Evolutionary conservation across 768 basidiomycete species (phyloP), one percentile per base, ranked within the genome.

Genomic region (Podaxis mareebaensis): DNA sequence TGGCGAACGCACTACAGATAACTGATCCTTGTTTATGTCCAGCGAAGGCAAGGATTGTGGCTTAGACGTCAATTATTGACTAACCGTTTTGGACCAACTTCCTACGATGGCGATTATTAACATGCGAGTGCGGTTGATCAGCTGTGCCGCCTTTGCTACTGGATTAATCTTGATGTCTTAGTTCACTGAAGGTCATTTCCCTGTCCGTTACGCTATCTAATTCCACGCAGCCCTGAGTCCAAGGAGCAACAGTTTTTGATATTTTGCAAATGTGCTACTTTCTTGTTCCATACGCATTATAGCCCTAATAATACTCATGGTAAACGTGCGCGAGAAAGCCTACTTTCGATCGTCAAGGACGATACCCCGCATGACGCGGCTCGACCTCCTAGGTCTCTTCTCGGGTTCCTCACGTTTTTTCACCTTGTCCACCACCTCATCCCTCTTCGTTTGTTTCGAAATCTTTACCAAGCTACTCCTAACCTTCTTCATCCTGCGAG

Each of bases 201-300:
- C 42, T n/a, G 13, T 44, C 42, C 42, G 7, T 33, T 33, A 10
- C 3, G 10, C 33, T 10, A 33, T 10, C 33, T 42, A 42, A 42
- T 42, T 42, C 40, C 40, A 11, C 8, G 33, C 33, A 10, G 33
- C 33, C 33, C 10, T 33, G 33, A 10, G 33, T 33, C 33, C 33
- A 33, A 33, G 33, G 33, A 33, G 33, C 10, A 33, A 3, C 2
- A 6, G 3, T 33, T 33, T 33, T 33, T 33, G 8, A 33, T 15
- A 51, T 28, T 51, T 3, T 20, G 24, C 22, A 51, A 26, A 24
- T 15, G 24, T 15, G 22, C 49, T 22, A 51, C 44, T 10, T 46
- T 20, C 10, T 8, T 20, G 15, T 46, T 46, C 15, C 44, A 15
- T 28, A 22, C 15, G 13, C 42, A 13, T 7, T 2, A 71, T 78